These are phyloP conservation scores for Aegilops sharonensis DNA, from an alignment of 176 grass and related monocot species.

Conservation along the genomic window DNA sequence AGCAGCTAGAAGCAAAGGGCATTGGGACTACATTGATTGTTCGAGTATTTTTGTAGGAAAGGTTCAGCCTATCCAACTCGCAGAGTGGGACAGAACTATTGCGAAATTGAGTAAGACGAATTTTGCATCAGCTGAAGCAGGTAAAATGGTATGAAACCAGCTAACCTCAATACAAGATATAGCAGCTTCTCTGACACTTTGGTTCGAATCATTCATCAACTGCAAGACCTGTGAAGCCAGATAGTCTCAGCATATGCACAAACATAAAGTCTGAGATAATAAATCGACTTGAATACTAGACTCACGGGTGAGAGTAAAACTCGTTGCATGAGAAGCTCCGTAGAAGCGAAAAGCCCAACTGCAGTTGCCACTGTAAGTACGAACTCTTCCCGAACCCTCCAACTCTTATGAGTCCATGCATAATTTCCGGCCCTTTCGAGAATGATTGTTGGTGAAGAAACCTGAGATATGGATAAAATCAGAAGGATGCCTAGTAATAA, in stretches of 20 bases:
- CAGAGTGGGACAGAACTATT: not conserved
- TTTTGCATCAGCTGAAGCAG: not conserved
- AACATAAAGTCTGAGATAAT: constrained; percentile 1
- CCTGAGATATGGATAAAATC: constrained; percentile 42
- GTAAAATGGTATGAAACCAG: constrained; percentile 3
- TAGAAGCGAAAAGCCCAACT: constrained; percentile 76
- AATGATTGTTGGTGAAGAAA: constrained; percentile 83
- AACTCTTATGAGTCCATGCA: constrained; percentile 90
- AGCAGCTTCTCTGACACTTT: constrained; percentile 84
- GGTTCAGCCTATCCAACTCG: not conserved
- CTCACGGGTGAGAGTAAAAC: constrained; percentile 87
- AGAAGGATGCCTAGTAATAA: not conserved
- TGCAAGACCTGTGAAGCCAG: constrained; percentile 67
- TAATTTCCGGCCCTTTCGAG: constrained; percentile 91
- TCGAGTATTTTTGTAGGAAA: not conserved
- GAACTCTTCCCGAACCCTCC: constrained; percentile 92
- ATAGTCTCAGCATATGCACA: constrained; percentile 5
- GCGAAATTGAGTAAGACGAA: constrained; percentile 8
- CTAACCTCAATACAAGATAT: constrained; percentile 81
- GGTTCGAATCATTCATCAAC: constrained; percentile 86
- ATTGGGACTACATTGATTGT: not conserved
- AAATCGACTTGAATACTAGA: constrained; percentile 9
- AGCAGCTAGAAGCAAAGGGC: not conserved
- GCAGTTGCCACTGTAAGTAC: constrained; percentile 66
- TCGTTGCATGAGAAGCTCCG: constrained; percentile 80